Conservation (phyloP, 192 early-diverging fungal species). For the Podila epicladia region DNA sequence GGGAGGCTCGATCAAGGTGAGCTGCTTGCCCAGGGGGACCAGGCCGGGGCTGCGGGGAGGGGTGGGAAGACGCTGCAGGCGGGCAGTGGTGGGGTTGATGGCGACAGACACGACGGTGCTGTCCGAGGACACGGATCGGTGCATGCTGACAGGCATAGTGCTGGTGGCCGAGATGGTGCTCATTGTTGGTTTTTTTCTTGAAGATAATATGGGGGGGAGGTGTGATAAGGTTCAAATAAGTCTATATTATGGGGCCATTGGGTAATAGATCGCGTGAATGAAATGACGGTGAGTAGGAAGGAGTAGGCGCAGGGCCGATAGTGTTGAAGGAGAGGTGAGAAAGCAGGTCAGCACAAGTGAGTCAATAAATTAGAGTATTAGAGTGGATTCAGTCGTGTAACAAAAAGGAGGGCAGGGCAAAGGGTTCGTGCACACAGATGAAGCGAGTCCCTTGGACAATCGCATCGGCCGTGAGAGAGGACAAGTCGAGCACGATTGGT, state of each 20-base stretch:
- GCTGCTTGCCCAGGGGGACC: slow-evolving; percentile 65
- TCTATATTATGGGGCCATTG: no score
- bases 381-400: no score
- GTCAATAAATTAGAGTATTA: neutral
- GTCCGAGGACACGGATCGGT: slow-evolving; percentile 19
- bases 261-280: neutral
- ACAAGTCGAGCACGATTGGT: no score
- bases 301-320: neutral
- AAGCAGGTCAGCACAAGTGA: no score
- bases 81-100: slow-evolving; percentile 21
- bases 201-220: neutral
- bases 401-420: neutral
- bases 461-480: no score
- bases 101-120: slow-evolving; percentile 7
- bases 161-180: slow-evolving; percentile 15
- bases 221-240: neutral
- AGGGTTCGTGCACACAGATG: neutral
- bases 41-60: slow-evolving; percentile 46
- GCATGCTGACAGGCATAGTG: slow-evolving; percentile 8
- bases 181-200: slow-evolving; percentile 5
- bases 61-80: slow-evolving; percentile 40
- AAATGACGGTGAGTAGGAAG: neutral
- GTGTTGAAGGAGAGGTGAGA: neutral
- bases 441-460: no score
- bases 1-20: slow-evolving; percentile 70